phyloP scores from a whole-genome alignment of 208 protist genomes.

The Herpetomonas tarakana region DNA sequence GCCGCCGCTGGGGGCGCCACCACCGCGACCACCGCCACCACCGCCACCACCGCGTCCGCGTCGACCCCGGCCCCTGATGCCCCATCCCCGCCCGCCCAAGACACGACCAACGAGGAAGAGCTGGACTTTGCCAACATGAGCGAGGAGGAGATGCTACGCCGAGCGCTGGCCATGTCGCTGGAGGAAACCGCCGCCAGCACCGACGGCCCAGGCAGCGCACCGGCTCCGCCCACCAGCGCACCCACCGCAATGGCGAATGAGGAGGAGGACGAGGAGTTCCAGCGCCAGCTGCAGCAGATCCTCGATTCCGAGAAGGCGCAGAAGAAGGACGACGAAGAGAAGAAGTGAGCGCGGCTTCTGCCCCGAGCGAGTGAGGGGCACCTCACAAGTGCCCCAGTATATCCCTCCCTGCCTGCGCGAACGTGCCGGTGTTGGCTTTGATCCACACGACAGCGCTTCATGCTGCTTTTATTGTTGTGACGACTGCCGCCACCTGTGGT shows the following conservation, averaged over 20 bases:
- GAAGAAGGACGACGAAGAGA: slow-evolving; percentile 36
- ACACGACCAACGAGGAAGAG: slow-evolving; percentile 9
- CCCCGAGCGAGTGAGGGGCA: too few relatives aligned
- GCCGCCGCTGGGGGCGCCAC: slow-evolving; percentile 11
- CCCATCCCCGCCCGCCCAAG: slow-evolving; percentile 3
- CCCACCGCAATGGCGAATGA: slow-evolving; percentile 27
- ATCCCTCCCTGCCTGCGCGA: too few relatives aligned
- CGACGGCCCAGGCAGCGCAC: background rate
- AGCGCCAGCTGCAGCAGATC: slow-evolving; percentile 28
- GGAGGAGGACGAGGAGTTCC: slow-evolving; percentile 22
- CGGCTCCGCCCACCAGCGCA: slow-evolving; percentile 1
- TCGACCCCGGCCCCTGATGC: slow-evolving; percentile 10
- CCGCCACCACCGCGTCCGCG: background rate
- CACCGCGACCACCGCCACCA: background rate
- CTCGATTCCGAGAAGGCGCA: slow-evolving; percentile 34
- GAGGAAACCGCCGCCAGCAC: slow-evolving; percentile 33
- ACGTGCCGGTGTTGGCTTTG: too few relatives aligned
- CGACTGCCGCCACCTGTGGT: too few relatives aligned
- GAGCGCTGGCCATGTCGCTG: slow-evolving; percentile 77
- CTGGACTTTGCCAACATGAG: slow-evolving; percentile 54
- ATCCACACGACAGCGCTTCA: too few relatives aligned
- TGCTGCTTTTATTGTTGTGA: too few relatives aligned
- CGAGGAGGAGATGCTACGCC: slow-evolving; percentile 85
- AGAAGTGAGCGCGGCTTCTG: too few relatives aligned
- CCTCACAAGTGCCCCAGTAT: too few relatives aligned